phyloP scores from a whole-genome alignment of 495 filamentous ascomycete species.

The Umbilicaria muhlenbergii region DNA sequence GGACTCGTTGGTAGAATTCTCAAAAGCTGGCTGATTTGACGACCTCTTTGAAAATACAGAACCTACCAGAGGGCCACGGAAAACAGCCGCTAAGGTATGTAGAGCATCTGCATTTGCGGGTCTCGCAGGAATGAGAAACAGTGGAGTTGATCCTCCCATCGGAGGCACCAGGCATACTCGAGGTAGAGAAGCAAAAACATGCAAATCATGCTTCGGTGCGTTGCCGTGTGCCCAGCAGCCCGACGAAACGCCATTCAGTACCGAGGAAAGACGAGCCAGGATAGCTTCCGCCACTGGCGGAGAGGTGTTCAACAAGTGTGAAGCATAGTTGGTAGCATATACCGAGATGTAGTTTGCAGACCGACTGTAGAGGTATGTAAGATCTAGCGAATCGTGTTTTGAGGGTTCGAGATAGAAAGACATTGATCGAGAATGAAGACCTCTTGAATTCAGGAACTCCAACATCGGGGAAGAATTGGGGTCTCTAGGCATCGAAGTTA shows the following conservation, averaged over 20 bases:
- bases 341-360: conserved; percentile 41
- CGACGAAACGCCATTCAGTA: conserved; percentile 25
- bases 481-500: conserved; percentile 18
- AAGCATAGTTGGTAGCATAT: conserved; percentile 38
- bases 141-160: conserved; percentile 25
- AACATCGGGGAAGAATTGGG: conserved; percentile 34
- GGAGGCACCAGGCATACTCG: conserved; percentile 35
- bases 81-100: conserved; percentile 35
- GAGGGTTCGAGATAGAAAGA: conserved; percentile 37
- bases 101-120: conserved; percentile 37
- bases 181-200: conserved; percentile 41
- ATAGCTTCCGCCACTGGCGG: conserved; percentile 25
- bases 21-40: conserved; percentile 19
- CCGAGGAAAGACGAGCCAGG: conserved; percentile 26
- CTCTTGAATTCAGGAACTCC: conserved; percentile 35
- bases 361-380: conserved; percentile 33
- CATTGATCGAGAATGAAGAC: conserved; percentile 33
- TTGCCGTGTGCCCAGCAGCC: conserved; percentile 35
- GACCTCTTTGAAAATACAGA: not conserved
- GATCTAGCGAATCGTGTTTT: conserved; percentile 33
- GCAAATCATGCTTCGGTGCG: conserved; percentile 36
- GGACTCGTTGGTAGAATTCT: conserved; percentile 25
- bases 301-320: conserved; percentile 34
- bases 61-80: conserved; percentile 31
- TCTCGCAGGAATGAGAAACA: conserved; percentile 32